Evolutionary conservation across 371 early-diverging fungal species (phyloP).

Genomic region (Dinochytrium kinnereticum): DNA sequence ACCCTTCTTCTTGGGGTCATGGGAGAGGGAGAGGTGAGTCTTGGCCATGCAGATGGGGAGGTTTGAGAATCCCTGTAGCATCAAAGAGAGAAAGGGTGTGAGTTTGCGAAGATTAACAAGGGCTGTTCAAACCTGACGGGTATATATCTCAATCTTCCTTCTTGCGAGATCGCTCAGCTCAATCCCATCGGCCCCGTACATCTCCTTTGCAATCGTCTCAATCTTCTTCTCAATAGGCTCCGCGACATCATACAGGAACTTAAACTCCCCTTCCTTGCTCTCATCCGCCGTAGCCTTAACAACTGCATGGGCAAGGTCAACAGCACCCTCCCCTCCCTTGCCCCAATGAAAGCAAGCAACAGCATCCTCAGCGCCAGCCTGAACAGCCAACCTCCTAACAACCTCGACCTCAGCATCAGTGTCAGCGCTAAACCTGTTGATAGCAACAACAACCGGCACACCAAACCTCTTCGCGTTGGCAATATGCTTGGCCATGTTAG

Average conservation of each 20-base stretch:
- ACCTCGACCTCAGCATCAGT: constrained; percentile 85
- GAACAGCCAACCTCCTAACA: constrained; percentile 71
- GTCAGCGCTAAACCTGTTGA: constrained; percentile 91
- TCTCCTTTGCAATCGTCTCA: constrained; percentile 84
- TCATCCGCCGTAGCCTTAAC: constrained; percentile 59
- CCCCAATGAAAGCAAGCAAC: constrained; percentile 91
- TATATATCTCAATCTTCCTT: constrained; percentile 81
- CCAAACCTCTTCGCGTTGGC: constrained; percentile 89
- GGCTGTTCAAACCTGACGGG: constrained; percentile 55
- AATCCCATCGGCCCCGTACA: constrained; percentile 93
- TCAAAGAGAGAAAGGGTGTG: not conserved
- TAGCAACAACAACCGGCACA: constrained; percentile 89
- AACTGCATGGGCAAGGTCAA: constrained; percentile 86
- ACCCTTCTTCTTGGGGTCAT: constrained; percentile 88
- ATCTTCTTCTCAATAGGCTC: constrained; percentile 86
- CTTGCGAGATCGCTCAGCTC: constrained; percentile 80
- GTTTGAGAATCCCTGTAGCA: constrained; percentile 72
- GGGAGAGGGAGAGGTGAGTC: constrained; percentile 91
- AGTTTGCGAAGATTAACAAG: not conserved
- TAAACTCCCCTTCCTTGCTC: constrained; percentile 62
- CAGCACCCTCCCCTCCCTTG: constrained; percentile 88
- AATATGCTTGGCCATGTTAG: constrained; percentile 88
- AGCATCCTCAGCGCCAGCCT: constrained; percentile 89
- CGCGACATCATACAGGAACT: constrained; percentile 82
- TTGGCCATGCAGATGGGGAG: constrained; percentile 98